These are phyloP conservation scores for Cryptococcus deneoformans DNA, from an alignment of 1,284 basidiomycete genomes.

Conservation along the genomic window DNA sequence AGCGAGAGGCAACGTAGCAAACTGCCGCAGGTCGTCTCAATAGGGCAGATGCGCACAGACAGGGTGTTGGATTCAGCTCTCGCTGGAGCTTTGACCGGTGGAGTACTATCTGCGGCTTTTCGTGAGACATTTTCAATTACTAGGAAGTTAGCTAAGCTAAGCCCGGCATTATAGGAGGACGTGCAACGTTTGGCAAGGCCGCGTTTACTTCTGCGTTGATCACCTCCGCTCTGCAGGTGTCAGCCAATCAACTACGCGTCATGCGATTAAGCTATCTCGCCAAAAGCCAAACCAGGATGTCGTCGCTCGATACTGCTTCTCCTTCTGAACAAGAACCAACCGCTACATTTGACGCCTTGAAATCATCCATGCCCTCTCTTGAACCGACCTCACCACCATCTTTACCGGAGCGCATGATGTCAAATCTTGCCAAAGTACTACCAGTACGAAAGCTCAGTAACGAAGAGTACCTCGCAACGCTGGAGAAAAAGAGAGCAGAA, in stretches of 20 bases:
- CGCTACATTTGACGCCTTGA: constrained; percentile 1
- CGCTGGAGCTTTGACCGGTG: constrained; percentile 34
- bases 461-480: constrained; percentile 37
- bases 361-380: not conserved
- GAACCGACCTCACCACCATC: constrained; percentile 14
- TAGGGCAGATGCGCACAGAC: constrained; percentile 30
- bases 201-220: constrained; percentile 35
- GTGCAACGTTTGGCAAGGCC: constrained; percentile 26
- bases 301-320: not conserved
- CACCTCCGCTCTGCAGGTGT: constrained; percentile 30
- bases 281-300: not conserved
- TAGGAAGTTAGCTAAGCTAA: not conserved
- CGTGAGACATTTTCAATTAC: constrained; percentile 15
- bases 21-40: constrained; percentile 10
- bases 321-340: constrained; percentile 1
- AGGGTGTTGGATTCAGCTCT: constrained; percentile 38
- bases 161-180: constrained; percentile 22
- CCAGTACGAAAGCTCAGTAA: constrained; percentile 40
- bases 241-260: constrained; percentile 33
- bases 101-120: constrained; percentile 18
- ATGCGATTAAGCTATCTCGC: constrained; percentile 32
- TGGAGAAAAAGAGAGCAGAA: constrained; percentile 31
- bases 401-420: constrained; percentile 32
- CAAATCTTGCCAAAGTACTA: constrained; percentile 22
- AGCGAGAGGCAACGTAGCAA: constrained; percentile 19